phyloP scores from a whole-genome alignment of 1,284 basidiomycete species.

The Coriolopsis trogii region DNA sequence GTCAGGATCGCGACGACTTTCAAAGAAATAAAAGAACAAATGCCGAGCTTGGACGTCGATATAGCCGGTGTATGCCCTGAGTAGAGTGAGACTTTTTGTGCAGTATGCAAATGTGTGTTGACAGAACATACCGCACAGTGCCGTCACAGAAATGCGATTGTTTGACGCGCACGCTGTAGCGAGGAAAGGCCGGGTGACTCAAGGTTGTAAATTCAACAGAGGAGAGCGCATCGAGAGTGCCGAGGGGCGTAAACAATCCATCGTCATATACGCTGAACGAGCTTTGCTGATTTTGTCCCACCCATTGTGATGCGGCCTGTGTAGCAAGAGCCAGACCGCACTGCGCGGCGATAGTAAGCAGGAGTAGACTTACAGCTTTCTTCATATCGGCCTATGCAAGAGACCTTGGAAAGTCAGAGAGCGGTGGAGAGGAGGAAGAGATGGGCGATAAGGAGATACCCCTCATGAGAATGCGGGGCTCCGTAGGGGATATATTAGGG shows the following conservation, averaged over 20 bases:
- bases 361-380: no score
- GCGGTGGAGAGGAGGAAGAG: no score
- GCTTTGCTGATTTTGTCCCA: no score
- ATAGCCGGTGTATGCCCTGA: slow-evolving; percentile 47
- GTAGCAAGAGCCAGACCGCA: no score
- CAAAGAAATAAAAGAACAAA: slow-evolving; percentile 83
- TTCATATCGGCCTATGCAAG: no score
- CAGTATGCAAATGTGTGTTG: not conserved
- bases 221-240: slow-evolving; percentile 44
- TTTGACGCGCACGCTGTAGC: slow-evolving; percentile 50
- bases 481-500: no score
- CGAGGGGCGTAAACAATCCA: slow-evolving; percentile 44
- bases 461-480: no score
- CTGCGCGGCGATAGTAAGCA: no score
- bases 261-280: slow-evolving; percentile 31
- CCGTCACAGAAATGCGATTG: slow-evolving; percentile 36
- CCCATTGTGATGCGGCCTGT: no score
- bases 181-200: slow-evolving; percentile 53
- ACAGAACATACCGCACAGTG: slow-evolving; percentile 20
- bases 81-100: not conserved
- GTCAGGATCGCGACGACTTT: slow-evolving; percentile 50
- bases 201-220: slow-evolving; percentile 47
- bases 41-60: slow-evolving; percentile 73
- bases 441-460: no score
- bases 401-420: no score